Evolutionary conservation across 2,329 filamentous ascomycete species (phyloP).

Genomic region (Cordyceps farinosa): DNA sequence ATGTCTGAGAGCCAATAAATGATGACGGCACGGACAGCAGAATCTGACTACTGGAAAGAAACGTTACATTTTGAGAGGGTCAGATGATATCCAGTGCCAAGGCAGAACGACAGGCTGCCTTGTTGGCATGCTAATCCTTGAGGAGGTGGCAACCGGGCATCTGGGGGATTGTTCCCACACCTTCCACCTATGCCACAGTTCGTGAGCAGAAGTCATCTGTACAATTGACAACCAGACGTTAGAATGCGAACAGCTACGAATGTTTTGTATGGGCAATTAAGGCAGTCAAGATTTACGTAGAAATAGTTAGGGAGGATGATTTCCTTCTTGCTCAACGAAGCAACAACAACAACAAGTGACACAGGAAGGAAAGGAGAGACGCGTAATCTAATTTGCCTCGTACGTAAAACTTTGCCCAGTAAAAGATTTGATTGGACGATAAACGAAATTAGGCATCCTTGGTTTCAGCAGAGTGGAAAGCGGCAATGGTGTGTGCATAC

Average conservation of each 20-base stretch:
- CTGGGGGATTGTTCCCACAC: not conserved
- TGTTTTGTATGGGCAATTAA: too few relatives aligned
- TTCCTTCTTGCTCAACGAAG: too few relatives aligned
- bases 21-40: not conserved
- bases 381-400: too few relatives aligned
- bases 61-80: not conserved
- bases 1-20: not conserved
- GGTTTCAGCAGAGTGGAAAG: too few relatives aligned
- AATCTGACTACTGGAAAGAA: not conserved
- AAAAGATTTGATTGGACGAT: too few relatives aligned
- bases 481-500: too few relatives aligned
- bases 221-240: not conserved
- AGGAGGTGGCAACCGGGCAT: not conserved
- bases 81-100: not conserved
- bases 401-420: too few relatives aligned
- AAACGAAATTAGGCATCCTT: too few relatives aligned
- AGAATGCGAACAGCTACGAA: not conserved
- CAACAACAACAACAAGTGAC: too few relatives aligned
- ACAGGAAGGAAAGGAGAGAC: too few relatives aligned
- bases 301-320: too few relatives aligned
- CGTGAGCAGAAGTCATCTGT: not conserved
- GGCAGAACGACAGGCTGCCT: not conserved
- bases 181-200: not conserved
- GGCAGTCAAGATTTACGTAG: too few relatives aligned
- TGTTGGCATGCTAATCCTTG: not conserved